Conservation (phyloP, 768 basidiomycete genomes). For the Podaxis sp. region DNA sequence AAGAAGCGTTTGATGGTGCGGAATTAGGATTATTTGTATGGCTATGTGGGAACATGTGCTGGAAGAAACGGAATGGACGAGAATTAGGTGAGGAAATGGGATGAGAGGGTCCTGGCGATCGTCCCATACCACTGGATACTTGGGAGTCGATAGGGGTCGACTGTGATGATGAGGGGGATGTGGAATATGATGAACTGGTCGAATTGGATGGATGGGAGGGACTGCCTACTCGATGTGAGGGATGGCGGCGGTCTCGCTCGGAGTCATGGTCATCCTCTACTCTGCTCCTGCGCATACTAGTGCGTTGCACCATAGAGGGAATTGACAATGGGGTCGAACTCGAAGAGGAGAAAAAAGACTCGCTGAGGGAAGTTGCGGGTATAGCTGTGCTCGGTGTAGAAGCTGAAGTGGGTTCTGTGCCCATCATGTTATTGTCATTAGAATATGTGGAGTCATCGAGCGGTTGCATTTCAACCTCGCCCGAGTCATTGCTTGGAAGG, state of each 20-base stretch:
- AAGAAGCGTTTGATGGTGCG: neutral
- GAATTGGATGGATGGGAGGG: constrained; percentile 11
- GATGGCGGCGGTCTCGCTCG: constrained; percentile 62
- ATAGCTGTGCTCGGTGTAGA: neutral
- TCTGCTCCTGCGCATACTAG: constrained; percentile 45
- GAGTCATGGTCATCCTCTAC: constrained; percentile 65
- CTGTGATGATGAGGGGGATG: constrained; percentile 18
- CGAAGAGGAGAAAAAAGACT: constrained; percentile 8
- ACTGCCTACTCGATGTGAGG: constrained; percentile 52
- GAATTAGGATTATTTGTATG: neutral
- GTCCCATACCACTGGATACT: constrained; percentile 12
- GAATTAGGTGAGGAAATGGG: constrained; percentile 14
- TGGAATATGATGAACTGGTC: neutral
- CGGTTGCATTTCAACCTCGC: constrained; percentile 32
- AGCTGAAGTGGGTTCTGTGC: constrained; percentile 20
- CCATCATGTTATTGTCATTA: constrained; percentile 24
- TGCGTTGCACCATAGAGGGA: constrained; percentile 19
- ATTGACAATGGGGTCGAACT: constrained; percentile 10
- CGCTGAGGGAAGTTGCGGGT: neutral
- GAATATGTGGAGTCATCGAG: constrained; percentile 23
- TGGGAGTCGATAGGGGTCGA: constrained; percentile 12
- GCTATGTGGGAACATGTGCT: constrained; percentile 18
- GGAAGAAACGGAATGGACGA: constrained; percentile 21
- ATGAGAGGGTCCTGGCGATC: constrained; percentile 2
- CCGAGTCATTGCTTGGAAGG: constrained; percentile 21